Evolutionary conservation across 164 flowering plant species (phyloP), one percentile per base, ranked within the genome.

Genomic region (Paratinospora sagittata): DNA sequence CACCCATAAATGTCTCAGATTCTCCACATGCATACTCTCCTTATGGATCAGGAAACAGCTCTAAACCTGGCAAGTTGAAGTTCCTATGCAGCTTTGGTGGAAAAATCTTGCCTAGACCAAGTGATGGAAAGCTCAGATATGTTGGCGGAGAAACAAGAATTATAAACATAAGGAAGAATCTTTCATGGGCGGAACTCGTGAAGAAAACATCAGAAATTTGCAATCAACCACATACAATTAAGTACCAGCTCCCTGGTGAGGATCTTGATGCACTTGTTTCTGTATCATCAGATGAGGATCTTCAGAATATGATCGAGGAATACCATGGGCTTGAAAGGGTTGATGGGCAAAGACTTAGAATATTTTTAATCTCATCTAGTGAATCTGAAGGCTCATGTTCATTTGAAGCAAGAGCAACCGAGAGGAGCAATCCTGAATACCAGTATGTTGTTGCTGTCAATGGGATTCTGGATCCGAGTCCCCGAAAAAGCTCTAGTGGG

Each of bases 1-100:
- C 81, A 17, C 62, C 80, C 14, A 13, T 69, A 8, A 19, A 75
- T 75, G 72, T 60, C 6, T 68, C 75, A 41, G 85, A 78, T n/a
- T 78, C 84, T 39, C 81, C 84, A 71, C 73, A 30, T 45, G 74
- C 73, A 7, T 75, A 70, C 43, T 76, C 74, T 30, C 68, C 79
- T 75, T 72, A 30, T 61, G 81, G 66, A 14, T 68, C 74, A 3
- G 84, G 74, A 65, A 70, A 86, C 61, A 73, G 64, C 74, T 72
- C 82, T 75, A 76, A 78, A 68, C 70, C 79, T 57, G 77, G 76
- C 9, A 92, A 90, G 75, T 77, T 90, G 77, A 92, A 90, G 77
- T 82, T 90, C 71, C 87, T 92, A 8, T 92, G 97, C 81, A 92
- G 98, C 79, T 92, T 84, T 83, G 98, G 94, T 11, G 98, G 98